These are phyloP conservation scores for Nothophaeocryptopus gaeumannii DNA, from an alignment of 2,329 filamentous ascomycete species.

Conservation along the genomic window DNA sequence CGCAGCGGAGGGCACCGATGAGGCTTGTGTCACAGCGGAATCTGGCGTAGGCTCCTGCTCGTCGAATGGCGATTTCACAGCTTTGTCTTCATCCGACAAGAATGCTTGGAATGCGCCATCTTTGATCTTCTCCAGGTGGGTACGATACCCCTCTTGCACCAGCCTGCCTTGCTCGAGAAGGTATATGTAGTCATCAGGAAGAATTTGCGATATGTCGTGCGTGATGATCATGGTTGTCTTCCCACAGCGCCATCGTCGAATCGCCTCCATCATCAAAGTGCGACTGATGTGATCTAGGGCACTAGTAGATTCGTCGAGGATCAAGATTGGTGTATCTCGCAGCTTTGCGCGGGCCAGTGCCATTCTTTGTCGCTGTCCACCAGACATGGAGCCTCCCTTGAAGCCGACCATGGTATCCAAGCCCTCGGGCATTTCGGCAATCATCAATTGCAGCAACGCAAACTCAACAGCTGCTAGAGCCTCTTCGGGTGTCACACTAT, in stretches of 20 bases:
- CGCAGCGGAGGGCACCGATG: constrained; percentile 6
- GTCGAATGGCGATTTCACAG: constrained; percentile 19
- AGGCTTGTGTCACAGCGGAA: not conserved
- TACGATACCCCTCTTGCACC: constrained; percentile 65
- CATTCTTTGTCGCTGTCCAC: constrained; percentile 79
- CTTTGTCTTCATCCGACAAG: constrained; percentile 24
- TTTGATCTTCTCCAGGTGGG: constrained; percentile 48
- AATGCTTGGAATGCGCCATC: constrained; percentile 35
- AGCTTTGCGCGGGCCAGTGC: constrained; percentile 76
- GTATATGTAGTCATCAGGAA: constrained; percentile 71
- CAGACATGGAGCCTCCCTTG: constrained; percentile 71
- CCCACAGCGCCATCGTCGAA: constrained; percentile 71
- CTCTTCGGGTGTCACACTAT: constrained; percentile 51
- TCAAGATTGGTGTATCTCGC: constrained; percentile 73
- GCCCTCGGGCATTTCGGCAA: constrained; percentile 65
- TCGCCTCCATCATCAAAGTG: constrained; percentile 66
- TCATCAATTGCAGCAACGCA: constrained; percentile 66
- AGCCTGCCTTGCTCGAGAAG: constrained; percentile 69
- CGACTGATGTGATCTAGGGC: constrained; percentile 75
- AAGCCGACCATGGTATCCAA: constrained; percentile 69
- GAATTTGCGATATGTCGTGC: constrained; percentile 78
- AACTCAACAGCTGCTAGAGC: constrained; percentile 63
- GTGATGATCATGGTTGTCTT: constrained; percentile 94
- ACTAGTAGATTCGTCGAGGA: constrained; percentile 86
- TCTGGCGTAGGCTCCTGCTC: constrained; percentile 17